Evolutionary conservation across 148 eudicot species (phyloP).

Genomic region (Vaccinium vitisidaea): DNA sequence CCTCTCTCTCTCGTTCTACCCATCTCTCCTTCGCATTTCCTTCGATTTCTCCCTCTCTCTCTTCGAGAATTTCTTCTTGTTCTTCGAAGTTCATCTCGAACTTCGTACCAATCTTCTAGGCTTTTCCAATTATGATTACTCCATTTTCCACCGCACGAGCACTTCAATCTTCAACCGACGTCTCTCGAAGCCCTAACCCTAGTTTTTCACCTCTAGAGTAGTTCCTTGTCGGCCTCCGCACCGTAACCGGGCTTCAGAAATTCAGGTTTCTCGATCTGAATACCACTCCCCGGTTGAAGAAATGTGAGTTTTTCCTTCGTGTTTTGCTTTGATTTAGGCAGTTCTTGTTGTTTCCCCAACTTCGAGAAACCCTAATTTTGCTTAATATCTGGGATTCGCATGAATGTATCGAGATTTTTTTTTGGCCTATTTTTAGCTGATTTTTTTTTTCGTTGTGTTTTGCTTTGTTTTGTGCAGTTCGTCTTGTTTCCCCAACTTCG

Average conservation of each 20-base stretch:
- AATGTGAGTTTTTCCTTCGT: slow-evolving; percentile 17
- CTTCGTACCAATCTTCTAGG: not conserved
- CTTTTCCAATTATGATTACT: not conserved
- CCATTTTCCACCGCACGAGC: not conserved
- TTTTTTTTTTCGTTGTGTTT: not conserved
- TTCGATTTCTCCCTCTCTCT: slow-evolving; percentile 15
- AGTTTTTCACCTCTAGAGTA: slow-evolving; percentile 18
- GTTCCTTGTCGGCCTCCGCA: not conserved
- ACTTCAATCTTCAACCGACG: not conserved
- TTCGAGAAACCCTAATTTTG: too few species aligned
- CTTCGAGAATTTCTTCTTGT: not conserved
- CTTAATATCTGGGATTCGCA: too few species aligned
- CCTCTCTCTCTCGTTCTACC: slow-evolving; percentile 10
- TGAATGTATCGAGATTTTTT: too few species aligned
- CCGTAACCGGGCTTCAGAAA: slow-evolving; percentile 10
- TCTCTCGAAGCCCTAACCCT: slow-evolving; percentile 49
- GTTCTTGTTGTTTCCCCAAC: not conserved
- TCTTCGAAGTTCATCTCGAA: not conserved
- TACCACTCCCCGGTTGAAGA: not conserved
- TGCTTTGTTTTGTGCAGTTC: not conserved
- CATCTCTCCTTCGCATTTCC: not conserved
- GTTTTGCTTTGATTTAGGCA: slow-evolving; percentile 8
- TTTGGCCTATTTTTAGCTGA: too few species aligned
- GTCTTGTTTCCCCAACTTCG: not conserved
- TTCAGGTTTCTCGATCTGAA: not conserved